These are phyloP conservation scores for Cystoisospora suis DNA, from an alignment of 169 alveolate species.

Conservation along the genomic window DNA sequence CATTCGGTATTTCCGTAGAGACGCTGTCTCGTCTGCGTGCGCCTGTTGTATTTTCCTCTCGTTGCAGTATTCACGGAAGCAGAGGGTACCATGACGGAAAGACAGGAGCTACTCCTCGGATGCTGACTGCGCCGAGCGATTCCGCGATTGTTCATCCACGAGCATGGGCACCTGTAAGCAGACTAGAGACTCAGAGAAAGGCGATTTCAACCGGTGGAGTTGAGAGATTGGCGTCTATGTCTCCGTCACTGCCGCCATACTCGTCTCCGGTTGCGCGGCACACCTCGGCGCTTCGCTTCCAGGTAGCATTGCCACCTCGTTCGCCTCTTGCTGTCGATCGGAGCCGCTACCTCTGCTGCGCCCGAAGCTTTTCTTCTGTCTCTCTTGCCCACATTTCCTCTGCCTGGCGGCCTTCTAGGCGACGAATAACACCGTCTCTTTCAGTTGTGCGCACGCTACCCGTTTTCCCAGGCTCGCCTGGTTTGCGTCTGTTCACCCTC, in stretches of 20 bases:
- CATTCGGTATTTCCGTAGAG: no score
- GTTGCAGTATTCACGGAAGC: no score
- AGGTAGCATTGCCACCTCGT: neutral
- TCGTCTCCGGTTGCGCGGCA: neutral
- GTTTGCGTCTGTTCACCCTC: neutral
- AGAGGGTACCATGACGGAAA: no score
- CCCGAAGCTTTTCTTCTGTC: neutral
- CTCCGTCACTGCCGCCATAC: neutral
- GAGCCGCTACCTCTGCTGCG: neutral
- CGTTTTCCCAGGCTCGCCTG: neutral
- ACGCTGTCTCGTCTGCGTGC: no score
- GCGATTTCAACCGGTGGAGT: no score
- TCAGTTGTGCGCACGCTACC: conserved; percentile 23
- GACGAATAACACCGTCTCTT: neutral
- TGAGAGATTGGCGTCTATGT: neutral
- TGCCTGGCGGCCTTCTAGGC: neutral
- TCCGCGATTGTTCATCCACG: no score
- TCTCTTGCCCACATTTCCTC: neutral
- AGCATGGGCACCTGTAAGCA: no score
- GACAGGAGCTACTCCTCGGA: no score
- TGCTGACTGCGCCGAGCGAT: no score
- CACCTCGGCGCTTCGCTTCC: neutral
- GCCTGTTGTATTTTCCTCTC: no score
- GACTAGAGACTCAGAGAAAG: no score
- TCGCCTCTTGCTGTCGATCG: neutral